Evolutionary conservation across 441 rosid species (phyloP), one percentile per base, ranked within the genome.

Genomic region (Corymbia citriodora): DNA sequence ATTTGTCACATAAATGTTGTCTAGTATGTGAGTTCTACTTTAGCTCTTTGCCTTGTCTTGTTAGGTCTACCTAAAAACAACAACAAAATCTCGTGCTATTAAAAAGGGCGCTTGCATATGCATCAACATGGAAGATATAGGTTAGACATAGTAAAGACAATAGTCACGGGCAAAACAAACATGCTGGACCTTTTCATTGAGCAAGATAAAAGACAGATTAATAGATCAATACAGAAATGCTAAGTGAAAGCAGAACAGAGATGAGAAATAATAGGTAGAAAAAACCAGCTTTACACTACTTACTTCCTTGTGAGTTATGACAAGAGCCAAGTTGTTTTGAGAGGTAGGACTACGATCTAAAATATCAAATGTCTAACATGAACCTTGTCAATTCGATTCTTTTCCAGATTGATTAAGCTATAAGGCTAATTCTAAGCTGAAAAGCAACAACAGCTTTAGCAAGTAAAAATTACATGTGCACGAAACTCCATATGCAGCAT

Each of bases 81-180:
- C 7, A 31, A 29, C 33, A 29, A 63, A 63, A 63, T 27, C 70
- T 63, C 17, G 31, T 29, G 70, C 70, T 40, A 40, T 40, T 40
- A 40, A 40, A 83, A 89, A 33, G 94, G 92, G 40, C 96, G 98
- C 95, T 98, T 97, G 94, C 11, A 83, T 23, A 86, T 74, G 85
- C 52, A 74, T 74, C 85, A 40, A 7, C 50, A 74, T 1, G 52
- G 85, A 40, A 74, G 52, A 40, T n/a, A 21, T 11, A 6, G 29
- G 52, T 74, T 0, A 40, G 5, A 40, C n/a, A 68, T 31, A 40
- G 52, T 12, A 13, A 74, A 40, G 52, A 74, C 5, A 40, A 11
- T 29, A 18, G 3, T 40, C 85, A 40, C 0, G n/a, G 40, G 52
- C n/a, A 74, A 74, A 74, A 40, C 0, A 5, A 48, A 40, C 52